Conservation (phyloP, 768 basidiomycete species). For the Boletus huronensis region DNA sequence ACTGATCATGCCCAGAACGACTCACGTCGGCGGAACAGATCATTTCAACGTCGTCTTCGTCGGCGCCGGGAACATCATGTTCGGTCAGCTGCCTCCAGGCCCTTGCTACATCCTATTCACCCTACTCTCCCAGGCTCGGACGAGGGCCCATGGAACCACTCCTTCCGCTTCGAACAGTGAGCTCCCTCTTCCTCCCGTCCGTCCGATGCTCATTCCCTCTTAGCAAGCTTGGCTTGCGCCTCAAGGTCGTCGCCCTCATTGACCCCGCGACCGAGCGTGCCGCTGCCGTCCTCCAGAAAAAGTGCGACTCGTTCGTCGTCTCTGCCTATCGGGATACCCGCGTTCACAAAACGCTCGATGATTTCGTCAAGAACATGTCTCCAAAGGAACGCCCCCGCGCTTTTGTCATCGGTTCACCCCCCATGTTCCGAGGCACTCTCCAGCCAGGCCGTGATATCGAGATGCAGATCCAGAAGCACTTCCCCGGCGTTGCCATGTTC, state of each 20-base stretch:
- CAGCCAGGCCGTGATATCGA: constrained; percentile 81
- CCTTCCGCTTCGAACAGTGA: constrained; percentile 86
- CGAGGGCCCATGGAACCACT: constrained; percentile 92
- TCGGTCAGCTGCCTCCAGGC: constrained; percentile 51
- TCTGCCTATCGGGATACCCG: constrained; percentile 90
- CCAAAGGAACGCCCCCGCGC: constrained; percentile 70
- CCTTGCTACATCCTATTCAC: constrained; percentile 5
- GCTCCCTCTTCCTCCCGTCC: constrained; percentile 21
- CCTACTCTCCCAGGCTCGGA: constrained; percentile 56
- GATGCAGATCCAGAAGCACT: constrained; percentile 77
- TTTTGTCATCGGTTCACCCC: constrained; percentile 88
- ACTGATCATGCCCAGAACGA: constrained; percentile 36
- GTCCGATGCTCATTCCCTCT: constrained; percentile 9
- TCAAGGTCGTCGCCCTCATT: constrained; percentile 93
- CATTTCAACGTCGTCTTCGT: constrained; percentile 94
- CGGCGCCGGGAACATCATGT: constrained; percentile 98
- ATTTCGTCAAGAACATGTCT: constrained; percentile 70
- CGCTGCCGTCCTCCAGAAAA: constrained; percentile 74
- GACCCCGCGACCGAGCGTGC: constrained; percentile 88
- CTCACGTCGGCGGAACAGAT: constrained; percentile 55
- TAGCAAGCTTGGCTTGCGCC: constrained; percentile 91
- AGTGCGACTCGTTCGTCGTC: constrained; percentile 89
- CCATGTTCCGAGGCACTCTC: constrained; percentile 83
- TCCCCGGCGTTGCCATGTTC: constrained; percentile 88
- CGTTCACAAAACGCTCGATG: constrained; percentile 80